Percentiles rank a stretch among this genome's conserved stretches.
phyloP scores from a whole-genome alignment of 441 rosid genomes.

The Erodium moschatum region DNA sequence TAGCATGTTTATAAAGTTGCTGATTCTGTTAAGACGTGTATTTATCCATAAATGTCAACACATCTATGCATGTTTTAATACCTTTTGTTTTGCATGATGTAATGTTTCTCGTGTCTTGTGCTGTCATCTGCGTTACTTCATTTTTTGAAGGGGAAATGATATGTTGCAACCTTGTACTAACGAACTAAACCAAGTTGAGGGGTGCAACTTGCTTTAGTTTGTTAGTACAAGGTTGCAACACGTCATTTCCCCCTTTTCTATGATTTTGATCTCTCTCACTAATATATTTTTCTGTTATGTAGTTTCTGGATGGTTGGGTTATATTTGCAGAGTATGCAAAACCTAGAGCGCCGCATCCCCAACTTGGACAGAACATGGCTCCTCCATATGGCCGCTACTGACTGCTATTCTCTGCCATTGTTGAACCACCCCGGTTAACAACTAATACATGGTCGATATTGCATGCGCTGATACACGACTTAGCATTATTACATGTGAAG shows the following conservation, averaged over 20 bases:
- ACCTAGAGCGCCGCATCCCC: slow-evolving; percentile 38
- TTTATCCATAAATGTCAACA: not conserved
- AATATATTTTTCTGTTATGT: slow-evolving; percentile 18
- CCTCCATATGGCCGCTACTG: slow-evolving; percentile 31
- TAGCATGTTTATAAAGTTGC: not conserved
- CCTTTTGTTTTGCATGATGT: not conserved
- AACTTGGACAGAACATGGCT: slow-evolving; percentile 25
- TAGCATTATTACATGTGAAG: not conserved
- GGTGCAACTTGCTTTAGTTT: no score
- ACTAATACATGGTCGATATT: not conserved
- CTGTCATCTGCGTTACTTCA: not conserved
- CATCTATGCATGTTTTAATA: not conserved
- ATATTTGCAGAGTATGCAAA: slow-evolving; percentile 88
- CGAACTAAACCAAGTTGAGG: no score
- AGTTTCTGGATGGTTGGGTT: slow-evolving; percentile 96
- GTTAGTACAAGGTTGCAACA: no score
- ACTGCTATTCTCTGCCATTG: not conserved
- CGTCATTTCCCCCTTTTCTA: not conserved
- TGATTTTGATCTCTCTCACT: not conserved
- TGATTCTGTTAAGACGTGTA: not conserved
- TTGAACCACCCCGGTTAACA: not conserved
- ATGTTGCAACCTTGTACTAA: no score
- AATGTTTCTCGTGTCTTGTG: not conserved
- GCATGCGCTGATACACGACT: no score
- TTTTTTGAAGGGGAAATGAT: no score